These are phyloP conservation scores for Lasiosphaeriaceae sp. DNA, from an alignment of 495 filamentous ascomycete species.

Conservation along the genomic window DNA sequence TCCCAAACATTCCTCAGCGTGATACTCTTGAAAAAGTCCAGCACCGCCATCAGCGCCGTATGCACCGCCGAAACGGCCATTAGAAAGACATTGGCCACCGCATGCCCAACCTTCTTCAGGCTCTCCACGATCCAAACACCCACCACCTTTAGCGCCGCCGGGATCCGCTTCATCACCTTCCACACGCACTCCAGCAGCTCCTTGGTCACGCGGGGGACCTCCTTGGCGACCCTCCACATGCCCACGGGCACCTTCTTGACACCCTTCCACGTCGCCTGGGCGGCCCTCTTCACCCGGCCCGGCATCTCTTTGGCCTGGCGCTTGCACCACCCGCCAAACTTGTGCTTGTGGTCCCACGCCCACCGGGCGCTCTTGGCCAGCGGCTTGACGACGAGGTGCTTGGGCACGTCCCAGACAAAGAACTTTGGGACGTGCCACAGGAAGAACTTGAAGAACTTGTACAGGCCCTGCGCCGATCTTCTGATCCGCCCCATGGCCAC, in stretches of 20 bases:
- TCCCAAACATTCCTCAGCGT: conserved; percentile 38
- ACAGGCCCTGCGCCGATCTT: conserved; percentile 17
- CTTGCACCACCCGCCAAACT: conserved; percentile 24
- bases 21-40: conserved; percentile 34
- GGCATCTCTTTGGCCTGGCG: conserved; percentile 23
- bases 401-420: conserved; percentile 26
- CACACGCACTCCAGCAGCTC: conserved; percentile 13
- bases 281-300: conserved; percentile 18
- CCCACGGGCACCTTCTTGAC: conserved; percentile 15
- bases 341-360: conserved; percentile 22
- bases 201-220: conserved; percentile 17
- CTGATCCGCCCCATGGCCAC: conserved; percentile 20
- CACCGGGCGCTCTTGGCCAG: conserved; percentile 14
- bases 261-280: conserved; percentile 7
- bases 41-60: conserved; percentile 30
- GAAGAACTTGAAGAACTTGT: conserved; percentile 27
- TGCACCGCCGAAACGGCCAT: conserved; percentile 31
- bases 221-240: conserved; percentile 7
- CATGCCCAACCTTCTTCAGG: conserved; percentile 23
- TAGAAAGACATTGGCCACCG: conserved; percentile 23
- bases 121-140: conserved; percentile 30
- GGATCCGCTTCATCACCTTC: conserved; percentile 26
- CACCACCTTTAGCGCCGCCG: conserved; percentile 24
- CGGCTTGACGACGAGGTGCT: conserved; percentile 28
- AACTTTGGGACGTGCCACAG: conserved; percentile 29